A percentile compares a stretch with the other conserved stretches of the same genome.
Conservation (phyloP, 305 asterid species). For the Solanum hybrid region DNA sequence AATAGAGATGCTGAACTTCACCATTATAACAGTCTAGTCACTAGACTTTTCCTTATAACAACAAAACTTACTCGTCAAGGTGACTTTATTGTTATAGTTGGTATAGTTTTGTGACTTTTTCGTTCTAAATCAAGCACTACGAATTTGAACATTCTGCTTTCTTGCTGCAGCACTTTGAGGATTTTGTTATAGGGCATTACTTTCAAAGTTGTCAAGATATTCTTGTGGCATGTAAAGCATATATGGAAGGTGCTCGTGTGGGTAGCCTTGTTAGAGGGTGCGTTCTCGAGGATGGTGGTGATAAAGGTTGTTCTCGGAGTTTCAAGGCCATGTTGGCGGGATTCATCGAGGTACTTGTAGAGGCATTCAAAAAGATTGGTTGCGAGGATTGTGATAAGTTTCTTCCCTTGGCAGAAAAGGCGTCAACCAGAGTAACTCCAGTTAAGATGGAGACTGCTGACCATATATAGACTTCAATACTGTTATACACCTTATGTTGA, state of each 20-base stretch:
- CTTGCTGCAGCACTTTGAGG: constrained; percentile 63
- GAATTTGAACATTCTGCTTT: not conserved
- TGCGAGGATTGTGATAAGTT: constrained; percentile 60
- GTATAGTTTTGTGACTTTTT: not conserved
- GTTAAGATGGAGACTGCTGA: not conserved
- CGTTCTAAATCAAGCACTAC: not conserved
- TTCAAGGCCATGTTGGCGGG: constrained; percentile 36
- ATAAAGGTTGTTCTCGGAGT: constrained; percentile 45
- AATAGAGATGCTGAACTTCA: not conserved
- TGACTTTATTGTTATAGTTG: not conserved
- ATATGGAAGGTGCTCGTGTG: constrained; percentile 73
- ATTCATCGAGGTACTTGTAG: constrained; percentile 33
- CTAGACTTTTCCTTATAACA: not conserved
- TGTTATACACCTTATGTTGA: not conserved
- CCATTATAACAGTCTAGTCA: not conserved
- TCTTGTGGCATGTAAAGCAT: constrained; percentile 69
- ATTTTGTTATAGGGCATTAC: constrained; percentile 63
- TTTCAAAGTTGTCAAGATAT: constrained; percentile 47
- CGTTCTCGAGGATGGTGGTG: constrained; percentile 39
- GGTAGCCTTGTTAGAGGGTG: constrained; percentile 77
- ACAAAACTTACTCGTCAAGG: not conserved
- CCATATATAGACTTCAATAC: not conserved
- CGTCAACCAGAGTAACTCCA: constrained; percentile 8
- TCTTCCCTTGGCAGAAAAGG: constrained; percentile 32
- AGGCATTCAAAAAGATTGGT: constrained; percentile 42